Base-by-base conservation (phyloP, 139 green algal species). In the Edaphochlamys debaryana region DNA sequence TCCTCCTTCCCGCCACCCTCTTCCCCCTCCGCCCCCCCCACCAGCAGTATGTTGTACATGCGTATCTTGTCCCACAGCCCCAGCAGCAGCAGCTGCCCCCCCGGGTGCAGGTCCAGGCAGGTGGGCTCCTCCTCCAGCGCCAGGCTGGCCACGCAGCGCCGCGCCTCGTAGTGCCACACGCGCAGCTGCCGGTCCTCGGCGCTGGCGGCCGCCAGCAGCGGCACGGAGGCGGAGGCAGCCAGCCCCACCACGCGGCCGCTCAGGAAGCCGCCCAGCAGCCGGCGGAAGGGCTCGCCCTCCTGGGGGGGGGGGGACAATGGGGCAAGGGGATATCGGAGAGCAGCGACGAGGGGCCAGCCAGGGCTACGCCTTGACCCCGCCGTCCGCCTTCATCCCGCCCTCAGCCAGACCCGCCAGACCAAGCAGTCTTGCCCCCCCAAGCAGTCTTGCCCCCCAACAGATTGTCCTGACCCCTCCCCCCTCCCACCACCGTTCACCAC, bases 111-210 rank as follows among this genome's bases (percentile, higher is more conserved):
- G 45, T 82, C 76, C 58, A 71, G 67, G 79, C 79, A 84, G 37
- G 79, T 72, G 64, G 79, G 50, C 78, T 92, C 90, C 48, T 94
- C 87, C 20, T 90, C 64, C 23, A 94, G 66, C 22, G 82, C 32
- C 22, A 90, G 41, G 5, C 29, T 37, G 30, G 67, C 69, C 30
- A 92, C 63, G 8, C 63, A 85, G 20, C 72, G 69, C 1, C 66
- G 70, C 58, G 58, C 37, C 45, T 85, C 56, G 68, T 83, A 89
- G 85, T 89, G 64, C 62, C 71, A 86, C 50, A 89, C 63, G 6
- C 86, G 64, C 62, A 90, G 77, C 52, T 81, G 58, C 8, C 64
- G 66, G 54, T 90, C 79, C 5, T 45, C 56, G 25, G 69, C 66
- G 3, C 54, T 68, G 11, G 42, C 80, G 20, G 79, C 83, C 4